phyloP scores from a whole-genome alignment of 2,329 filamentous ascomycete species.

The Monosporascus sp. region DNA sequence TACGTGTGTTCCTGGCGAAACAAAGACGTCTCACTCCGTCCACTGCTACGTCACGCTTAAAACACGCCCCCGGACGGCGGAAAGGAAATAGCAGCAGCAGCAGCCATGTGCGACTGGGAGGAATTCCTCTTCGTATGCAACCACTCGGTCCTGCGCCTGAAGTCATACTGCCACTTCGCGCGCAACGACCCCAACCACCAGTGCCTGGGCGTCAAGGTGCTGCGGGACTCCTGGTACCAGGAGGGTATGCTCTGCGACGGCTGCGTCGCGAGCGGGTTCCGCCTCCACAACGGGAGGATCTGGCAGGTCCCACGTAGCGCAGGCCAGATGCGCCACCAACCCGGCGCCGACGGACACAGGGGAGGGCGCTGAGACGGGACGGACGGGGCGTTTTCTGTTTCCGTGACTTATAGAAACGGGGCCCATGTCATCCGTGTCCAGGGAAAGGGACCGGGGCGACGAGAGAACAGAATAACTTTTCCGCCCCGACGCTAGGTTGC shows the following conservation, averaged over 20 bases:
- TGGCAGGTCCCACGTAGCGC: slow-evolving; percentile 8
- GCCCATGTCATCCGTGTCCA: background rate
- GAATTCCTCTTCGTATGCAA: slow-evolving; percentile 62
- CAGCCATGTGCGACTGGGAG: slow-evolving; percentile 64
- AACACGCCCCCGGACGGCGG: background rate
- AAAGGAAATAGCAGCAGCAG: background rate
- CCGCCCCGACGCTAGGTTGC: too few species aligned
- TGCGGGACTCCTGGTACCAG: slow-evolving; percentile 56
- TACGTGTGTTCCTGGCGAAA: background rate
- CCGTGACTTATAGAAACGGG: background rate
- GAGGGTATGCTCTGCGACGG: slow-evolving; percentile 43
- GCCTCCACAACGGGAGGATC: slow-evolving; percentile 20
- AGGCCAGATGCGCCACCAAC: slow-evolving; percentile 1
- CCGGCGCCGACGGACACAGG: background rate
- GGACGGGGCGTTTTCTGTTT: background rate
- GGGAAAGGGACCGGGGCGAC: too few species aligned
- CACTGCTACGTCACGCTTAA: too few species aligned
- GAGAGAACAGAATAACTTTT: too few species aligned
- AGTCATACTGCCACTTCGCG: slow-evolving; percentile 69
- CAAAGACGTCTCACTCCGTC: background rate
- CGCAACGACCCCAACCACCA: slow-evolving; percentile 66
- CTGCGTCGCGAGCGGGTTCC: slow-evolving; percentile 31
- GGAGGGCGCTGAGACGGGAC: background rate
- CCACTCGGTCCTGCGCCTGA: slow-evolving; percentile 54
- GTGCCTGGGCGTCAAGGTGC: slow-evolving; percentile 62